Evolutionary conservation across 148 eudicot genomes (phyloP), one percentile per base, ranked within the genome.

Genomic region (Amaranthus palmeri): DNA sequence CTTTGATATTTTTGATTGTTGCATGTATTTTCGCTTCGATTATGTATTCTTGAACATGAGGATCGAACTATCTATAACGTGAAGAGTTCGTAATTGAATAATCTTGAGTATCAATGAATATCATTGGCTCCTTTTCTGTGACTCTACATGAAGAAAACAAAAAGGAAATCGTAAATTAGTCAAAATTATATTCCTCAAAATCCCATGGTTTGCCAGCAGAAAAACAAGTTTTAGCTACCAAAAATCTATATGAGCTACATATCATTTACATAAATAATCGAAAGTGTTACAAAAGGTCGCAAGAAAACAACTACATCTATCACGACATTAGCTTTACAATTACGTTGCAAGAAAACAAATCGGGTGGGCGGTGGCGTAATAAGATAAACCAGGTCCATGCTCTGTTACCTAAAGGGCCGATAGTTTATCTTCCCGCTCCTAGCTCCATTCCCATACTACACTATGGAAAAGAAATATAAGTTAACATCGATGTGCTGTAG

Each of bases 291-390:
- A 76, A 61, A 25, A 25, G 36, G 36, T 25, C 36, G 36, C 36
- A 25, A 25, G 36, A 25, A 2, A 25, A 25, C 36, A 2, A 60
- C 56, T 71, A 65, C 50, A 44, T 49, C 72, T 78, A 67, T 47
- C 13, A 59, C 56, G 67, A 55, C 74, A 55, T 70, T 61, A 61
- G 49, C 76, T 78, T 72, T 78, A 73, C 81, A 78, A 52, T 61
- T 44, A 78, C 54, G 56, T 41, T 62, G 64, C 77, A 72, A 13
- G 49, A 52, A 59, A 67, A 68, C 48, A 64, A 49, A 67, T 25
- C 2, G 36, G 36, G 36, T 25, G 36, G 36, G 36, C 50, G 36
- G 61, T 58, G 73, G 18, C 11, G 11, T 25, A 52, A 40, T 55
- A 76, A 76, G 63, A 13, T 52, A 76, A 61, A 69, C 54, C 66